A percentile compares a stretch with the other conserved stretches of the same genome.
phyloP scores from a whole-genome alignment of 805 yeast genomes.

The Priceomyces medius region DNA sequence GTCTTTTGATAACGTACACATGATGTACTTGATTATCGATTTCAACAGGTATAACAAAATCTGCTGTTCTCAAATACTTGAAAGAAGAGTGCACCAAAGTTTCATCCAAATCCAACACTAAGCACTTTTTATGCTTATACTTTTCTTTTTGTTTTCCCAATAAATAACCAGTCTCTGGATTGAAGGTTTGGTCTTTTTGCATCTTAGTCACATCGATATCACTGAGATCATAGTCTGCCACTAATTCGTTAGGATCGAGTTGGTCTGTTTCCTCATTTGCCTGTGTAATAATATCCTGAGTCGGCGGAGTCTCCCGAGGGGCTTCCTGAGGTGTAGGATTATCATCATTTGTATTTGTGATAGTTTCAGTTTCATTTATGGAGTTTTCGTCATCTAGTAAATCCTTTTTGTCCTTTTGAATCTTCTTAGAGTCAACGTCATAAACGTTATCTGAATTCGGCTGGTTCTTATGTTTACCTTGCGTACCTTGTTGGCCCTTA shows the following conservation, averaged over 20 bases:
- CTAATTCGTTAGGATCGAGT: slow-evolving; percentile 3
- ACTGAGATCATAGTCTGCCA: slow-evolving; percentile 3
- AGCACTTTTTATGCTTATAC: slow-evolving; percentile 71
- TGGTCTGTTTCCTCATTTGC: slow-evolving; percentile 8
- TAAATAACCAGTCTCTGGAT: slow-evolving; percentile 61
- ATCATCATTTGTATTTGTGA: slow-evolving; percentile 36
- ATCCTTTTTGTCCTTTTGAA: slow-evolving; percentile 21
- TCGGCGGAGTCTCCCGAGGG: slow-evolving; percentile 2
- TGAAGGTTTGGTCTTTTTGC: slow-evolving; percentile 70
- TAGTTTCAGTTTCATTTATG: slow-evolving; percentile 41
- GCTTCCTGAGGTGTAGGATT: slow-evolving; percentile 15
- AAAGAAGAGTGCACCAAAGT: slow-evolving; percentile 95
- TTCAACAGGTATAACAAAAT: slow-evolving; percentile 96
- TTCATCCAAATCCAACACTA: slow-evolving; percentile 91
- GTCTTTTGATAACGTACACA: slow-evolving; percentile 94
- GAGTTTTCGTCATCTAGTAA: slow-evolving; percentile 38
- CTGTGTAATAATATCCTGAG: slow-evolving; percentile 4
- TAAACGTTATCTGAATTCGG: slow-evolving; percentile 8
- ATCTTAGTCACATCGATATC: slow-evolving; percentile 55
- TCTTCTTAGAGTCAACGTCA: slow-evolving; percentile 6
- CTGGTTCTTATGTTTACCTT: too few species aligned
- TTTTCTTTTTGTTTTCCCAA: slow-evolving; percentile 53
- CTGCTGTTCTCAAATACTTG: slow-evolving; percentile 88
- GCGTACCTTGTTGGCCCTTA: slow-evolving; percentile 1
- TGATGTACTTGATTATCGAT: slow-evolving; percentile 90